Conservation (phyloP, 73 alveolate species). For the Durusdinium trenchii region DNA sequence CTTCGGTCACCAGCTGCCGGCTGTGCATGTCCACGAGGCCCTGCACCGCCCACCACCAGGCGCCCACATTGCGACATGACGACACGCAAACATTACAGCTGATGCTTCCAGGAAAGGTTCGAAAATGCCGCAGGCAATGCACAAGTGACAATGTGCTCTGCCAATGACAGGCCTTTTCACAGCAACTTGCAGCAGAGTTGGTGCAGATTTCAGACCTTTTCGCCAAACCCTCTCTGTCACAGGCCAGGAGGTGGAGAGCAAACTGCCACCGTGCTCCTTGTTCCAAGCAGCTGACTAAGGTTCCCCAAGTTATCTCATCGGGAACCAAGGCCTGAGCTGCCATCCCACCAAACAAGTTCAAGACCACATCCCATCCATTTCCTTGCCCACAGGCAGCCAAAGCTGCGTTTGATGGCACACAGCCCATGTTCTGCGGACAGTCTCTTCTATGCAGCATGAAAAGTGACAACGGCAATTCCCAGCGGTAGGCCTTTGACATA, state of each 20-base stretch:
- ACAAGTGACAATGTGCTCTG: neutral
- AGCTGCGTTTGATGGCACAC: neutral
- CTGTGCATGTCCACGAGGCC: neutral
- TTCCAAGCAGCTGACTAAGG: neutral
- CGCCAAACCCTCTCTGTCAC: neutral
- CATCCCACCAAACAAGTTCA: neutral
- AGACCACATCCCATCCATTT: neutral
- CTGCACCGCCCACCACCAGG: slow-evolving; percentile 26
- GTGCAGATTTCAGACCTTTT: neutral
- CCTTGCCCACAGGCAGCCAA: slow-evolving; percentile 48
- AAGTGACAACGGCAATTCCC: slow-evolving; percentile 2
- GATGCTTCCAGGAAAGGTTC: neutral
- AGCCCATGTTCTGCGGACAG: neutral
- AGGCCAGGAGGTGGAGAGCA: neutral
- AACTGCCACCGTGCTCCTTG: slow-evolving; percentile 25
- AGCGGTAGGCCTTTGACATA: slow-evolving; percentile 1
- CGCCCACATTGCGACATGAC: neutral
- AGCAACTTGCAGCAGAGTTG: slow-evolving; percentile 35
- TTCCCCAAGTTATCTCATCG: slow-evolving; percentile 41
- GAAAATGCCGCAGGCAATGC: neutral
- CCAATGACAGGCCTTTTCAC: slow-evolving; percentile 23
- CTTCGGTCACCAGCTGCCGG: slow-evolving; percentile 1
- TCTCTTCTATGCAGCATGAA: neutral
- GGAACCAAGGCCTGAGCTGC: neutral
- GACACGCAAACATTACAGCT: slow-evolving; percentile 13